Conservation (phyloP, 192 early-diverging fungal genomes). For the Backusella mclennaniae region DNA sequence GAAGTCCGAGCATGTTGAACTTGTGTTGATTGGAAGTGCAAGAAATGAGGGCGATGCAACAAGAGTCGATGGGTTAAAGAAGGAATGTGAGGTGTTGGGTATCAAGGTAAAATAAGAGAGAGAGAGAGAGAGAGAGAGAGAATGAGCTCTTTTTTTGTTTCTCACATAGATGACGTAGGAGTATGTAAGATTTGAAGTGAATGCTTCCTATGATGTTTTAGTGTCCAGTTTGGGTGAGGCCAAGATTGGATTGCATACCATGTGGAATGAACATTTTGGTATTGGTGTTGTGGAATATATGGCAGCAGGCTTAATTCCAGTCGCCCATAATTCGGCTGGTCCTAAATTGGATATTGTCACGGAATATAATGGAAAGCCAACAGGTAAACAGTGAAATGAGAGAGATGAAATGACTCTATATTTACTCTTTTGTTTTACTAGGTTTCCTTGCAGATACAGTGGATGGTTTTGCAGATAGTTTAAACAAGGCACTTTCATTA, state of each 20-base stretch:
- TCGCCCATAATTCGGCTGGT: slow-evolving; percentile 84
- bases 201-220: slow-evolving; percentile 75
- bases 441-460: slow-evolving; percentile 63
- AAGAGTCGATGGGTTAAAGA: slow-evolving; percentile 60
- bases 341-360: slow-evolving; percentile 85
- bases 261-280: slow-evolving; percentile 99
- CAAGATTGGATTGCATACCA: slow-evolving; percentile 89
- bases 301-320: slow-evolving; percentile 81
- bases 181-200: slow-evolving; percentile 75
- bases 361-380: slow-evolving; percentile 38
- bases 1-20: slow-evolving; percentile 32
- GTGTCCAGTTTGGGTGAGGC: slow-evolving; percentile 56
- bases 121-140: background rate
- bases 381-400: slow-evolving; percentile 16
- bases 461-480: slow-evolving; percentile 64
- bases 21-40: slow-evolving; percentile 86
- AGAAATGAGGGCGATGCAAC: slow-evolving; percentile 77
- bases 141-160: background rate
- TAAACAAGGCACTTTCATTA: slow-evolving; percentile 48
- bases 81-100: slow-evolving; percentile 44
- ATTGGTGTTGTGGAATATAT: slow-evolving; percentile 98
- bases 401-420: background rate
- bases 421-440: slow-evolving; percentile 4
- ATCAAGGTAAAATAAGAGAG: slow-evolving; percentile 49
- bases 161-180: slow-evolving; percentile 38